These are phyloP conservation scores for Fusarium sp. DNA, from an alignment of 2,329 filamentous ascomycete genomes.

Conservation along the genomic window DNA sequence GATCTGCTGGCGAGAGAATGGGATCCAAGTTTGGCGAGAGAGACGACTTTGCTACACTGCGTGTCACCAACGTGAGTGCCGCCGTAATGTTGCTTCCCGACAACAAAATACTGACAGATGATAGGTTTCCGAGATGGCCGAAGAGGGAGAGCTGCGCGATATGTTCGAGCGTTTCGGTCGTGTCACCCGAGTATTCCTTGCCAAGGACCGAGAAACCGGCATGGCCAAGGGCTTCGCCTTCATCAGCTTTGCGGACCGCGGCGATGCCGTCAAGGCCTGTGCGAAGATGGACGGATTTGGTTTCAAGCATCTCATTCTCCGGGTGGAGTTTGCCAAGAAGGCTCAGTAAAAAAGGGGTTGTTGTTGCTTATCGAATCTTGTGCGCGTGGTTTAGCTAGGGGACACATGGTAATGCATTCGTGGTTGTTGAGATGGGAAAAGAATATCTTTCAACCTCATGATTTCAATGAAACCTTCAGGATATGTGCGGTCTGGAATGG, in stretches of 20 bases:
- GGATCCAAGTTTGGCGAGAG: slow-evolving; percentile 88
- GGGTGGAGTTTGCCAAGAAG: slow-evolving; percentile 90
- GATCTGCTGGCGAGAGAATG: slow-evolving; percentile 82
- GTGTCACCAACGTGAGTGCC: slow-evolving; percentile 93
- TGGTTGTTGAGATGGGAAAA: slow-evolving; percentile 37
- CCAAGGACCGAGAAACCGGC: slow-evolving; percentile 96
- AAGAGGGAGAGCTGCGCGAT: slow-evolving; percentile 93
- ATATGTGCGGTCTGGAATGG: slow-evolving; percentile 32
- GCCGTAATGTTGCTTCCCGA: neutral
- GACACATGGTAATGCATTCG: slow-evolving; percentile 47
- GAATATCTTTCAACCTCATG: slow-evolving; percentile 39
- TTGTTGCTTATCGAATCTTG: slow-evolving; percentile 46
- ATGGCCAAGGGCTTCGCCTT: slow-evolving; percentile 99
- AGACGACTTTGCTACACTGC: slow-evolving; percentile 94
- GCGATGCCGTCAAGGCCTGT: slow-evolving; percentile 91
- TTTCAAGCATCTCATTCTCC: slow-evolving; percentile 87
- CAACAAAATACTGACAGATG: slow-evolving; percentile 43
- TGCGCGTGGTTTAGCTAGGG: slow-evolving; percentile 47
- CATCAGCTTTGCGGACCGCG: slow-evolving; percentile 92
- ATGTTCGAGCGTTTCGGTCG: slow-evolving; percentile 98
- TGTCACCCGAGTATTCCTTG: slow-evolving; percentile 96
- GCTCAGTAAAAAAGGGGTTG: slow-evolving; percentile 52
- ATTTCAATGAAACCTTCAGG: slow-evolving; percentile 44
- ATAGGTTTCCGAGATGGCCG: slow-evolving; percentile 94
- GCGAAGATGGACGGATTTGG: slow-evolving; percentile 98